Evolutionary conservation across 2,329 filamentous ascomycete species (phyloP).

Genomic region (Botryotinia convoluta): DNA sequence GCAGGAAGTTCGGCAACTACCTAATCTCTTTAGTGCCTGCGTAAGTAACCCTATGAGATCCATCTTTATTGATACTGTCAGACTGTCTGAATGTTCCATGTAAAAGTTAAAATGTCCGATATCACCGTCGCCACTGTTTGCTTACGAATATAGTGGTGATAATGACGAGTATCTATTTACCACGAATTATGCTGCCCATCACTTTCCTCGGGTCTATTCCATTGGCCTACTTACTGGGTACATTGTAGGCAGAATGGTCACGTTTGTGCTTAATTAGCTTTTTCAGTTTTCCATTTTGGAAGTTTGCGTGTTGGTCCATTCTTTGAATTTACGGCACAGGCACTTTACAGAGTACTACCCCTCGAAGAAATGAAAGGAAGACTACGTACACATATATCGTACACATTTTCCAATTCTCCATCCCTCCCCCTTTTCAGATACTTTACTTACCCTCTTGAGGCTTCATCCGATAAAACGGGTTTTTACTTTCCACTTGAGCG

Average conservation of each 20-base stretch:
- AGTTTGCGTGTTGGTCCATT: not conserved
- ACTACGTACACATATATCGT: not conserved
- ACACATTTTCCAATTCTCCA: not conserved
- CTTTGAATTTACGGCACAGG: not conserved
- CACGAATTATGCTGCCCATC: not conserved
- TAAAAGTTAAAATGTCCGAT: not conserved
- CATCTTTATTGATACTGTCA: not conserved
- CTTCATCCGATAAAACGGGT: not conserved
- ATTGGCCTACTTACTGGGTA: no score
- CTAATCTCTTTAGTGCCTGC: not conserved
- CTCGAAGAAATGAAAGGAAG: not conserved
- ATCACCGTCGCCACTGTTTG: not conserved
- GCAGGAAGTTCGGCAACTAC: not conserved
- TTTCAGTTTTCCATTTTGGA: not conserved
- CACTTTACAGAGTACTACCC: not conserved
- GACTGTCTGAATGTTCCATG: not conserved
- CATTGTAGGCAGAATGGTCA: not conserved
- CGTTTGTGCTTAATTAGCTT: not conserved
- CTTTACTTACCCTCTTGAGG: not conserved
- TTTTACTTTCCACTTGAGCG: not conserved
- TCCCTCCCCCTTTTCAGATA: not conserved
- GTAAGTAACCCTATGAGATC: not conserved
- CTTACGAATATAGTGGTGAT: constrained; percentile 12
- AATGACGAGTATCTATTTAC: not conserved
- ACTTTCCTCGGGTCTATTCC: not conserved